A percentile compares a stretch with the other conserved stretches of the same genome.
These are phyloP conservation scores for Lactuca saligna DNA, from an alignment of 129 eudicot species.

Conservation along the genomic window DNA sequence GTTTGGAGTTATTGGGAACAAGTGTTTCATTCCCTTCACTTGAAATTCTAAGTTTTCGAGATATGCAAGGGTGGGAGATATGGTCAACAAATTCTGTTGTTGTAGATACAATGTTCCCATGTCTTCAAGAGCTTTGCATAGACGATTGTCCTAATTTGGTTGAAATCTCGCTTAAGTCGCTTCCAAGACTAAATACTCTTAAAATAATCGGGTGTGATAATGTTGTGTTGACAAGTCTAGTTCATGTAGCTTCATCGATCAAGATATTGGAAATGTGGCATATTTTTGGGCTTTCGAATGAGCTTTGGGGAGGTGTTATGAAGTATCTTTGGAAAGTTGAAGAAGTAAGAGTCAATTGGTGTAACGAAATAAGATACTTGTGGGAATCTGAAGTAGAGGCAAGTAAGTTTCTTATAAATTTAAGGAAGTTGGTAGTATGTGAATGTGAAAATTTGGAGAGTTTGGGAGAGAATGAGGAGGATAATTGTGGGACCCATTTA, in stretches of 20 bases:
- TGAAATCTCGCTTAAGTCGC: slow-evolving; percentile 7
- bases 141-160: slow-evolving; percentile 8
- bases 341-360: neutral
- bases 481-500: neutral
- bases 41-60: slow-evolving; percentile 26
- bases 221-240: slow-evolving; percentile 18
- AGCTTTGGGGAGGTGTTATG: slow-evolving; percentile 18
- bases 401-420: slow-evolving; percentile 5
- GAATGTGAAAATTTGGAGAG: neutral
- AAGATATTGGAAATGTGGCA: neutral
- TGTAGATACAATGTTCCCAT: slow-evolving; percentile 1
- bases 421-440: neutral
- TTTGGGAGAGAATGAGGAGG: slow-evolving; percentile 23
- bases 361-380: neutral
- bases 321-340: slow-evolving; percentile 7
- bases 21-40: slow-evolving; percentile 32
- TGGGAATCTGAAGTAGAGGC: too few species aligned
- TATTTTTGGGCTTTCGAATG: slow-evolving; percentile 5
- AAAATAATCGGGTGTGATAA: neutral
- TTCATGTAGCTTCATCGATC: slow-evolving; percentile 11
- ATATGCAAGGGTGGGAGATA: slow-evolving; percentile 32
- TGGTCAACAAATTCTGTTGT: slow-evolving; percentile 21
- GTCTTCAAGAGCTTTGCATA: slow-evolving; percentile 13
- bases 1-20: slow-evolving; percentile 26
- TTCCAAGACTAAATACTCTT: neutral